Base-by-base conservation (phyloP, 2,329 filamentous ascomycete species). In the Fusarium haematococcum region DNA sequence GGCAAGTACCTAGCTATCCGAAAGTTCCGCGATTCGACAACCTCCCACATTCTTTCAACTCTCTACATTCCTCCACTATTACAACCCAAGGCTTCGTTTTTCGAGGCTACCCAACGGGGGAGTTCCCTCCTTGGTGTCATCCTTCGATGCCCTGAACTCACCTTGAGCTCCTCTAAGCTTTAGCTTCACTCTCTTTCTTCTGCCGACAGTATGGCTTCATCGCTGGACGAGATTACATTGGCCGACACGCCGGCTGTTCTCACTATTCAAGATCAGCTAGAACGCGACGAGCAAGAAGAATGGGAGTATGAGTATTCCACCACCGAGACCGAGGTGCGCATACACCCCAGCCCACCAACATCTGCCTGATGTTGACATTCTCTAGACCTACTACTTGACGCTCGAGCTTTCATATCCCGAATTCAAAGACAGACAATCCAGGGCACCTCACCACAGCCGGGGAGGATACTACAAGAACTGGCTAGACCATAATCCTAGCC, bases 261-360 rank as follows among this genome's bases (percentile, higher is more conserved):
- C 50, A 57, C 66, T 9, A 57, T 83, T 32, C 78, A 83, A 35
- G 77, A 80, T n/a, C 74, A 80, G 41, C 65, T 80, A 18, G 67
- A 73, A 27, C 69, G 70, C 11, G 84, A 85, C 32, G 87, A 86
- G 7, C 85, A 91, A 68, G 88, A 92, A 58, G 90, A 91, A 60
- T 92, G 90, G 89, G 91, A 92, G 77, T 92, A 92, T 74, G 91
- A 92, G 74, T 92, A 92, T 77, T 92, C 91, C 0, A 81, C 84
- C 4, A 91, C 89, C 0, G 90, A 92, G 77, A 91, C 86, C 16
- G 91, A 92, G 85, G 90, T 89, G 30, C 39, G 37, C 33, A 57
- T 33, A 11, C 20, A 14, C 16, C 56, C 50, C 33, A 33, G 48
- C 52, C 14, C 10, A 45, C 11, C 39, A 41, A 60, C 16, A 14